These are phyloP conservation scores for Amborella trichopoda DNA, from an alignment of 164 flowering plant genomes.

Conservation along the genomic window DNA sequence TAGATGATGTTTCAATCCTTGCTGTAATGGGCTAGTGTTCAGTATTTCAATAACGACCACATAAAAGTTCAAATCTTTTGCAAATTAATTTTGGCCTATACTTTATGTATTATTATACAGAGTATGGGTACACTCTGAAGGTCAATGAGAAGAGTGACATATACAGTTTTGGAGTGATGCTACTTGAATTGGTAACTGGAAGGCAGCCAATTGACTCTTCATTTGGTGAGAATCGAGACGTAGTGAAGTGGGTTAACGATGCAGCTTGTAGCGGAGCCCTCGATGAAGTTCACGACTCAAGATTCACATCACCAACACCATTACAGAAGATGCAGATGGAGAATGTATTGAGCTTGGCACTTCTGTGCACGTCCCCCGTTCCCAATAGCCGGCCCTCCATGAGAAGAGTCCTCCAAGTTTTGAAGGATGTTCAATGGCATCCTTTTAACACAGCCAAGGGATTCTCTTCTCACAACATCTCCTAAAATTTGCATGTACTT, in stretches of 20 bases:
- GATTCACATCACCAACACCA: too few species aligned
- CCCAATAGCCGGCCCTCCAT: slow-evolving; percentile 65
- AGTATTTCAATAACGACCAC: too few species aligned
- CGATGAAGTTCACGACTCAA: slow-evolving; percentile 33
- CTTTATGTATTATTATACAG: slow-evolving; percentile 3
- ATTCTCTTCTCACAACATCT: too few species aligned
- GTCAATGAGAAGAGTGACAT: slow-evolving; percentile 15
- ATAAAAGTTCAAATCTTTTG: too few species aligned
- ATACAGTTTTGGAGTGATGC: slow-evolving; percentile 11
- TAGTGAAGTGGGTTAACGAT: slow-evolving; percentile 61
- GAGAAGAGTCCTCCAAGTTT: slow-evolving; percentile 61
- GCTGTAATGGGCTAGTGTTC: too few species aligned
- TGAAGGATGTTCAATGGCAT: too few species aligned
- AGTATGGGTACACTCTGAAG: slow-evolving; percentile 12
- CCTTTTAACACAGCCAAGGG: too few species aligned
- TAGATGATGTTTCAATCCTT: too few species aligned
- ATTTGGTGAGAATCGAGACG: slow-evolving; percentile 21
- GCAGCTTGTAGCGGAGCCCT: slow-evolving; percentile 15
- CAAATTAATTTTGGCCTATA: too few species aligned
- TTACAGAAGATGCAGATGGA: too few species aligned
- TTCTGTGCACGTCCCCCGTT: slow-evolving; percentile 41
- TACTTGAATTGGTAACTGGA: slow-evolving; percentile 12
- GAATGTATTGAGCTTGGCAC: slow-evolving; percentile 46
- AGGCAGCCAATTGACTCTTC: slow-evolving; percentile 8
- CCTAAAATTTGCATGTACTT: too few species aligned